Percentiles rank a stretch among this genome's conserved stretches.
phyloP scores from a whole-genome alignment of 2,329 filamentous ascomycete genomes.

The Acrocalymma vagum region DNA sequence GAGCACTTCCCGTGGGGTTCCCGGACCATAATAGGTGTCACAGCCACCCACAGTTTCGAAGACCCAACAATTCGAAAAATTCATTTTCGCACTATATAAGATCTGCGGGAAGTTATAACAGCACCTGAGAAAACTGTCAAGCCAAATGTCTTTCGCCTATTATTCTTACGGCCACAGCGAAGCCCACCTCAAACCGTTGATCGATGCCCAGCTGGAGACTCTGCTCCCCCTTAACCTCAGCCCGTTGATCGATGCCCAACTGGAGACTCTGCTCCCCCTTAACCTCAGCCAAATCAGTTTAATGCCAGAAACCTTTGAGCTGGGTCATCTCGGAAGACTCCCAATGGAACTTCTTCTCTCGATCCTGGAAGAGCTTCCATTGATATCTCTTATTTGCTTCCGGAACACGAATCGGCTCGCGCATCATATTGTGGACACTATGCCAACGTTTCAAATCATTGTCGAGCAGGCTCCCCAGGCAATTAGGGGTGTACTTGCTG shows the following conservation, averaged over 20 bases:
- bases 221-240: constrained; percentile 6
- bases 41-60: too few species aligned
- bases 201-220: constrained; percentile 7
- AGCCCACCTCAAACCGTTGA: constrained; percentile 6
- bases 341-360: constrained; percentile 10
- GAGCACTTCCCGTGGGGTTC: too few species aligned
- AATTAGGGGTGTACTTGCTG: constrained; percentile 11
- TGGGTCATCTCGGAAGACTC: constrained; percentile 11
- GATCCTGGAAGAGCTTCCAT: constrained; percentile 12
- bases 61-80: constrained; percentile 3
- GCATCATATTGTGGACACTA: constrained; percentile 12
- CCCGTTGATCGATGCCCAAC: constrained; percentile 9
- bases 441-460: constrained; percentile 11
- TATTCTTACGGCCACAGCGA: constrained; percentile 9
- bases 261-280: constrained; percentile 7
- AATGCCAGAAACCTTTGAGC: constrained; percentile 3
- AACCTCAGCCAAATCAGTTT: constrained; percentile 8
- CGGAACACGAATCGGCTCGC: constrained; percentile 10
- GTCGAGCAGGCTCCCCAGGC: constrained; percentile 12
- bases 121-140: constrained; percentile 5
- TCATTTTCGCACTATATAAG: constrained; percentile 9
- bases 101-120: constrained; percentile 7
- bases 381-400: constrained; percentile 11
- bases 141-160: constrained; percentile 7
- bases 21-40: too few species aligned